Evolutionary conservation across 164 flowering plant genomes (phyloP).

Genomic region (Malania oleifera): DNA sequence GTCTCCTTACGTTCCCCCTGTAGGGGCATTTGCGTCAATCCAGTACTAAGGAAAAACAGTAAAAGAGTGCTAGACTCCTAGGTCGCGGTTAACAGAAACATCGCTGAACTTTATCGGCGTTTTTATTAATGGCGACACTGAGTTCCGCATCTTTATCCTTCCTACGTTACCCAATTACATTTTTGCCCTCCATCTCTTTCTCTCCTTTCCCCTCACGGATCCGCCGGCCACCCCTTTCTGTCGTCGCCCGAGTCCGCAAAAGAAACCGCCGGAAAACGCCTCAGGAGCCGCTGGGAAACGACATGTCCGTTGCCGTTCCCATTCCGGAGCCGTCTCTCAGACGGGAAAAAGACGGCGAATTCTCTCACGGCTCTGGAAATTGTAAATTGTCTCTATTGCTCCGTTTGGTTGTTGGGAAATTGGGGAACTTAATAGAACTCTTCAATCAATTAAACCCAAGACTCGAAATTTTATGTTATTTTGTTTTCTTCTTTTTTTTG

Average conservation of each 20-base stretch:
- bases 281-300: constrained; percentile 21
- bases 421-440: background rate
- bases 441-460: background rate
- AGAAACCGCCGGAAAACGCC: constrained; percentile 25
- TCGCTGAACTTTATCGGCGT: background rate
- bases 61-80: too few relatives aligned
- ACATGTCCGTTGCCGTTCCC: constrained; percentile 42
- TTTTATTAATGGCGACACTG: constrained; percentile 23
- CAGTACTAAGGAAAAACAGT: too few relatives aligned
- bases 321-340: constrained; percentile 20
- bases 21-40: too few relatives aligned
- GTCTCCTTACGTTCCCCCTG: too few relatives aligned
- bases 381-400: constrained; percentile 21
- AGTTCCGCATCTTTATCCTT: constrained; percentile 15
- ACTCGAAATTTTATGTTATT: background rate
- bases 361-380: constrained; percentile 25
- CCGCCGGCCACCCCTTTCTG: constrained; percentile 21
- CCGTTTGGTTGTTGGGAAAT: background rate
- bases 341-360: constrained; percentile 22
- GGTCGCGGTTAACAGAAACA: too few relatives aligned
- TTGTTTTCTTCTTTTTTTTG: background rate
- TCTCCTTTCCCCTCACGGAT: constrained; percentile 22
- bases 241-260: constrained; percentile 18
- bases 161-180: constrained; percentile 22
- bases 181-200: constrained; percentile 19